Conservation (phyloP, 1,284 basidiomycete species). For the Ceratobasidium sp. region DNA sequence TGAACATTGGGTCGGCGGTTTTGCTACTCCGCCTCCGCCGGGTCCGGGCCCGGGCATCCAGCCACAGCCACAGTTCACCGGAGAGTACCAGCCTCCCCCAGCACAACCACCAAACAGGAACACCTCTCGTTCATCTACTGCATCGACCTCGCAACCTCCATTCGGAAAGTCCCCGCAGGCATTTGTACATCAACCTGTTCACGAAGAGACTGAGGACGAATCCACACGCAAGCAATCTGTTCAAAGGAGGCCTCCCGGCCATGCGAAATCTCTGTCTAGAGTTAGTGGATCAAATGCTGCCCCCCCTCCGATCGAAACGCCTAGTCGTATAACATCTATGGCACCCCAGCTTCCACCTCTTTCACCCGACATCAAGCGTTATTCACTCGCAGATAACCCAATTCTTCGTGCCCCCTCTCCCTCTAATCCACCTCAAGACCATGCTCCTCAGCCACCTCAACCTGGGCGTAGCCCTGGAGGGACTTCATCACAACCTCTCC, state of each 20-base stretch:
- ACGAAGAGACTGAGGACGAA: constrained; percentile 34
- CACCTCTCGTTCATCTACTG: constrained; percentile 23
- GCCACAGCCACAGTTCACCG: constrained; percentile 1
- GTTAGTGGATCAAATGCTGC: constrained; percentile 20
- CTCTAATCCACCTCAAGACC: background rate
- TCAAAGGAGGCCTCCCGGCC: constrained; percentile 21
- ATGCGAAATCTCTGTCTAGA: constrained; percentile 15
- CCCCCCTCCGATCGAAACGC: background rate
- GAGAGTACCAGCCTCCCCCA: constrained; percentile 30
- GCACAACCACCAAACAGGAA: constrained; percentile 25
- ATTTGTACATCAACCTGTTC: constrained; percentile 33
- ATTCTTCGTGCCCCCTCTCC: constrained; percentile 17
- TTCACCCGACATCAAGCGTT: constrained; percentile 73
- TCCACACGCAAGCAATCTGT: constrained; percentile 9
- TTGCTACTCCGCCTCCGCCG: constrained; percentile 3
- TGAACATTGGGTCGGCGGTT: constrained; percentile 28
- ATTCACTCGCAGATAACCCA: constrained; percentile 62
- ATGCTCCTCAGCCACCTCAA: constrained; percentile 7
- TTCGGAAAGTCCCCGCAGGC: constrained; percentile 13
- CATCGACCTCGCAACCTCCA: constrained; percentile 17
- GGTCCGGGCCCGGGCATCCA: background rate
- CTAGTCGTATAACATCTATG: constrained; percentile 52
- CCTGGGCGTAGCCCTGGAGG: constrained; percentile 16
- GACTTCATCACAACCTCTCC: constrained; percentile 9
- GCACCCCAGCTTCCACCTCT: constrained; percentile 54